phyloP scores from a whole-genome alignment of 768 basidiomycete species.

The Suillus discolor region DNA sequence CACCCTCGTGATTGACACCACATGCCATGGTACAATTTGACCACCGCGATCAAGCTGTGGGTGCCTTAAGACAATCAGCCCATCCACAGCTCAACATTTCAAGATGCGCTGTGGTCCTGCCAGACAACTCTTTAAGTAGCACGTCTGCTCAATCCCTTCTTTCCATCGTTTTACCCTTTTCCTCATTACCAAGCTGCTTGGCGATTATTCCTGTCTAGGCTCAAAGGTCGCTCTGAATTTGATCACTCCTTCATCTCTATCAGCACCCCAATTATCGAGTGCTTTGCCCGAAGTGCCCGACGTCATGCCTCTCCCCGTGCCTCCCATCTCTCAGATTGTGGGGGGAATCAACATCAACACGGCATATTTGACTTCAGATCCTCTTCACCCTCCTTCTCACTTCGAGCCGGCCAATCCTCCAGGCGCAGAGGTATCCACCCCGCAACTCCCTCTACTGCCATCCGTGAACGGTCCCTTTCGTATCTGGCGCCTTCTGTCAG shows the following conservation, averaged over 20 bases:
- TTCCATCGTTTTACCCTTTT: neutral
- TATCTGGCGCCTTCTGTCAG: constrained; percentile 19
- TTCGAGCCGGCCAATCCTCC: neutral
- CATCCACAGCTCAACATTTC: constrained; percentile 10
- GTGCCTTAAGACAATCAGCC: neutral
- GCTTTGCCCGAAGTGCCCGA: neutral
- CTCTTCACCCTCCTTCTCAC: neutral
- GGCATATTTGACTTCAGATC: neutral
- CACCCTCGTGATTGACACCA: neutral
- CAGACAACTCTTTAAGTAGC: neutral
- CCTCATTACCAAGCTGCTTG: constrained; percentile 16
- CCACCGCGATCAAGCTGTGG: neutral
- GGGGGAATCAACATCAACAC: neutral
- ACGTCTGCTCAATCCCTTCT: neutral
- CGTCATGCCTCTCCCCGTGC: neutral
- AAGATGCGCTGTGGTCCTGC: neutral
- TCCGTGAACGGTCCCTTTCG: constrained; percentile 26
- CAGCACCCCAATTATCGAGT: neutral
- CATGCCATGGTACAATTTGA: neutral
- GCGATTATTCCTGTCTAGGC: constrained; percentile 8
- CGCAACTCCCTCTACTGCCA: neutral
- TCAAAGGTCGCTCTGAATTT: constrained; percentile 13
- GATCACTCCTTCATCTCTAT: constrained; percentile 7
- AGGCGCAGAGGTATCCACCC: neutral
- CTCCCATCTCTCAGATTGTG: neutral